Percentiles rank a stretch among this genome's conserved stretches.
phyloP scores from a whole-genome alignment of 2,329 filamentous ascomycete genomes.

The Fusarium equiseti region DNA sequence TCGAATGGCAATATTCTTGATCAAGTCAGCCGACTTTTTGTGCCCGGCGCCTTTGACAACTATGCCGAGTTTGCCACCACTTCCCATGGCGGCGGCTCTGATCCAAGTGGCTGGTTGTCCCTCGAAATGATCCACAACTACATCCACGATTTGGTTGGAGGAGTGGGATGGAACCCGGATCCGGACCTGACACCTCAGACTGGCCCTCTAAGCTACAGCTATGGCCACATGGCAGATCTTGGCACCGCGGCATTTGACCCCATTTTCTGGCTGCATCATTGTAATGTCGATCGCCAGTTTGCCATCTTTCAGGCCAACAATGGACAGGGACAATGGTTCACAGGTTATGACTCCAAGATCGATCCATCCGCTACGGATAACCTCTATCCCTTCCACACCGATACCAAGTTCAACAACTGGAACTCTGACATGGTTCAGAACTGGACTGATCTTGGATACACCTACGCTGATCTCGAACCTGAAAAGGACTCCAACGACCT shows the following conservation, averaged over 20 bases:
- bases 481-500: neutral
- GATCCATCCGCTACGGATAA: neutral
- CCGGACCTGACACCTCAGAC: too few species aligned
- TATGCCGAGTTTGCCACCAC: conserved; percentile 3
- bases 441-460: conserved; percentile 1
- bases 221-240: conserved; percentile 26
- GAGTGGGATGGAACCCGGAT: neutral
- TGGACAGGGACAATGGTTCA: neutral
- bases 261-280: conserved; percentile 36
- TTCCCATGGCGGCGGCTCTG: neutral
- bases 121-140: conserved; percentile 13
- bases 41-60: neutral
- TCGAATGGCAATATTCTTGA: neutral
- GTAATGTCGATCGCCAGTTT: conserved; percentile 18
- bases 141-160: neutral
- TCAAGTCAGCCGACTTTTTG: neutral
- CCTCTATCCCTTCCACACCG: conserved; percentile 3
- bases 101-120: neutral
- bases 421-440: neutral
- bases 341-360: neutral
- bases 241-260: conserved; percentile 27
- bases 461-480: neutral
- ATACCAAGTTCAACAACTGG: neutral
- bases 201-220: too few species aligned
- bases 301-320: conserved; percentile 5